phyloP scores from a whole-genome alignment of 176 grass and related monocot species.

The Cocos nucifera region DNA sequence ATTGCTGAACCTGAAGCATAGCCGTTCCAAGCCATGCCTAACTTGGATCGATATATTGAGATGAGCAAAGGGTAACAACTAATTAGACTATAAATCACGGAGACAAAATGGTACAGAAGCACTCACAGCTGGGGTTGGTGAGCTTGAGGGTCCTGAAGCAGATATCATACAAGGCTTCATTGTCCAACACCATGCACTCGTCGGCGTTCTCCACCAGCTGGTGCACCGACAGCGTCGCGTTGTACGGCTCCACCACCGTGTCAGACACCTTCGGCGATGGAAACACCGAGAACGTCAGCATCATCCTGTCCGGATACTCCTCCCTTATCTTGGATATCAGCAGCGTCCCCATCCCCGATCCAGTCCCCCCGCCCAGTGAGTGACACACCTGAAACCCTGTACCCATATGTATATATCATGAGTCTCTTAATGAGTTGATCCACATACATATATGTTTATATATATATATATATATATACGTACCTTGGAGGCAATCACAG shows the following conservation, averaged over 20 bases:
- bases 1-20: too few relatives aligned
- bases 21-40: too few relatives aligned
- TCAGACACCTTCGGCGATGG: slow-evolving; percentile 6
- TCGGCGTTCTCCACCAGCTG: slow-evolving; percentile 14
- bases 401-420: too few relatives aligned
- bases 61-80: too few relatives aligned
- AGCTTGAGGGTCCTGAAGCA: slow-evolving; percentile 15
- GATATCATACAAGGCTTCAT: slow-evolving; percentile 1
- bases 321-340: slow-evolving; percentile 6
- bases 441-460: background rate
- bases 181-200: slow-evolving; percentile 10
- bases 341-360: slow-evolving; percentile 9
- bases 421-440: too few relatives aligned
- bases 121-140: slow-evolving; percentile 13
- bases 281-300: slow-evolving; percentile 12
- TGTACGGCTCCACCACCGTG: slow-evolving; percentile 13
- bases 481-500: slow-evolving; percentile 22
- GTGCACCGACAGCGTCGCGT: slow-evolving; percentile 6
- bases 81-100: too few relatives aligned
- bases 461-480: background rate
- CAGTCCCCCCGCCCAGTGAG: slow-evolving; percentile 5
- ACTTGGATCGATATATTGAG: too few relatives aligned
- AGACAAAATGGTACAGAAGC: too few relatives aligned
- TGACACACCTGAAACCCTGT: slow-evolving; percentile 9
- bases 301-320: slow-evolving; percentile 6